Evolutionary conservation across 768 basidiomycete species (phyloP).

Genomic region (Boletus reticuloceps): DNA sequence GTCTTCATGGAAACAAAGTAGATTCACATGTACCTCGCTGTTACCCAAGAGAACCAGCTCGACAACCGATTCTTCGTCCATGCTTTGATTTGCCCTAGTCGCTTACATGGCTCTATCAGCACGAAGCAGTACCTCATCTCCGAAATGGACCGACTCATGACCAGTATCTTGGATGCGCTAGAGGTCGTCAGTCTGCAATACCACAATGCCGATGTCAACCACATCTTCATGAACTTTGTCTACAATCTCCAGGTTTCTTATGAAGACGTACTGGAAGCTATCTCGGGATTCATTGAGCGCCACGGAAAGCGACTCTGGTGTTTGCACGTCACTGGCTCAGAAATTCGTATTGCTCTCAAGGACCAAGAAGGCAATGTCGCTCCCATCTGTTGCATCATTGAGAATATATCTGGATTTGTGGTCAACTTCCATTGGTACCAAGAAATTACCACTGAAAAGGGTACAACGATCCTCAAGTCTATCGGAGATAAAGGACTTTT

Average conservation of each 20-base stretch:
- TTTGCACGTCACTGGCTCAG: constrained; percentile 95
- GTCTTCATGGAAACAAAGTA: constrained; percentile 96
- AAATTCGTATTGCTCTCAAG: constrained; percentile 93
- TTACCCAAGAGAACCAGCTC: constrained; percentile 94
- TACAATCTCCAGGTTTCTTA: constrained; percentile 95
- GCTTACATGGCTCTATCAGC: constrained; percentile 87
- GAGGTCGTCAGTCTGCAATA: constrained; percentile 90
- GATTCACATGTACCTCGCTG: constrained; percentile 96
- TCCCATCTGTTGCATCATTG: constrained; percentile 95
- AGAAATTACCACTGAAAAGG: constrained; percentile 95
- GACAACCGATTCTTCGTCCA: constrained; percentile 98
- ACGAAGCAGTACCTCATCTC: constrained; percentile 98
- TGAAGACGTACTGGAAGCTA: constrained; percentile 94
- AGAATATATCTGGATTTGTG: constrained; percentile 98
- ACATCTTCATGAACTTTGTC: constrained; percentile 99
- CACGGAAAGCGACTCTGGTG: constrained; percentile 98
- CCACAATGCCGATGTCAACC: constrained; percentile 94
- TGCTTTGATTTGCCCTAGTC: constrained; percentile 92
- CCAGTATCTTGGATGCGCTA: constrained; percentile 88
- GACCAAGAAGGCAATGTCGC: constrained; percentile 93
- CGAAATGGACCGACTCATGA: constrained; percentile 95
- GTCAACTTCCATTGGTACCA: constrained; percentile 99
- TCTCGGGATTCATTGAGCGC: constrained; percentile 97
- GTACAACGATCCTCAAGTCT: constrained; percentile 87
- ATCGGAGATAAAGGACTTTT: constrained; percentile 97